phyloP scores from a whole-genome alignment of 2,329 filamentous ascomycete species.

The Myriosclerotinia curreyana region DNA sequence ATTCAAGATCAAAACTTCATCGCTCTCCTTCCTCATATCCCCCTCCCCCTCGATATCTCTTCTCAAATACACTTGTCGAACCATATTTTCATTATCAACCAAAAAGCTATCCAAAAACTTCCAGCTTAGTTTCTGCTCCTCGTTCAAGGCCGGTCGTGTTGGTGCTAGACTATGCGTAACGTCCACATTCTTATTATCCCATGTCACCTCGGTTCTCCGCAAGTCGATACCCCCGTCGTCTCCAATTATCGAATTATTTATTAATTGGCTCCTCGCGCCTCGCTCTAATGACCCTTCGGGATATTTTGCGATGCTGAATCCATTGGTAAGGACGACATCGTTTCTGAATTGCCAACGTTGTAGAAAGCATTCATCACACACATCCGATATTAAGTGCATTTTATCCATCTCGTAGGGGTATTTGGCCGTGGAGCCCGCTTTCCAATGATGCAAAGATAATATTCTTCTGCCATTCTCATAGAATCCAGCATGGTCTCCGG shows the following conservation, averaged over 20 bases:
- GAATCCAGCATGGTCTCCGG: constrained; percentile 37
- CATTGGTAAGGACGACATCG: constrained; percentile 46
- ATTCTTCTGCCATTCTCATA: constrained; percentile 37
- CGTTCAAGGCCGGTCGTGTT: constrained; percentile 50
- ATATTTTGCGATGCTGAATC: constrained; percentile 46
- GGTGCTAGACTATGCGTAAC: constrained; percentile 50
- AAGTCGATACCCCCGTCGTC: constrained; percentile 29
- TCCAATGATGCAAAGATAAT: constrained; percentile 38
- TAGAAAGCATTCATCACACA: constrained; percentile 44
- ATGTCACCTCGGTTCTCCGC: constrained; percentile 44
- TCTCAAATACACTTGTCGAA: constrained; percentile 34
- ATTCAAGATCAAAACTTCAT: constrained; percentile 35
- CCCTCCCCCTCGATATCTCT: constrained; percentile 26
- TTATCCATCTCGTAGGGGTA: constrained; percentile 38
- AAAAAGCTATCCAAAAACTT: constrained; percentile 49
- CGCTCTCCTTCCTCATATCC: constrained; percentile 22
- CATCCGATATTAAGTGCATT: constrained; percentile 36
- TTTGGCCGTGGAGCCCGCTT: constrained; percentile 33
- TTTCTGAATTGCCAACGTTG: constrained; percentile 47
- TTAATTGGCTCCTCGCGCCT: neutral
- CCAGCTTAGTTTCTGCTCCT: constrained; percentile 55
- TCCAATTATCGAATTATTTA: neutral
- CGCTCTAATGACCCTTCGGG: constrained; percentile 15
- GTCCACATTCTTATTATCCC: constrained; percentile 45
- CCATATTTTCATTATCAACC: constrained; percentile 36